A percentile compares a stretch with the other conserved stretches of the same genome.
phyloP scores from a whole-genome alignment of 345 rosid genomes.

The Hibiscus tridactylites region DNA sequence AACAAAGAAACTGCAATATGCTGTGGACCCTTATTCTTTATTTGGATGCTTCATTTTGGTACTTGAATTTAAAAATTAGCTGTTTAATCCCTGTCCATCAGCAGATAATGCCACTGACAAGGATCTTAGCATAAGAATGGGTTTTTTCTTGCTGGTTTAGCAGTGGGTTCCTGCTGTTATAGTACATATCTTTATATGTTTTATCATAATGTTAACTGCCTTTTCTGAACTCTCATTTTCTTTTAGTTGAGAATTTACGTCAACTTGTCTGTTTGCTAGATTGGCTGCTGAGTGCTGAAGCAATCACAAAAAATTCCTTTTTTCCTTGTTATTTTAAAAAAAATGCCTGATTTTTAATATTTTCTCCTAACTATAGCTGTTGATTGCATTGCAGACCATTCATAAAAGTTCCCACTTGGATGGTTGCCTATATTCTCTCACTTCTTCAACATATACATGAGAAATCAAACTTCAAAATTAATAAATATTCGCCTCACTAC shows the following conservation, averaged over 20 bases:
- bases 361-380: constrained; percentile 12
- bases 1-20: not conserved
- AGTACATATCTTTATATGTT: not conserved
- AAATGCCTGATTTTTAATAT: not conserved
- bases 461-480: constrained; percentile 26
- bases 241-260: not conserved
- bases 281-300: not conserved
- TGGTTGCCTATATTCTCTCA: constrained; percentile 33
- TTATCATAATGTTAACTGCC: not conserved
- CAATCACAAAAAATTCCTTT: not conserved
- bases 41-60: not conserved
- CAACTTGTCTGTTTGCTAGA: not conserved
- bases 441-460: constrained; percentile 46
- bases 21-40: not conserved
- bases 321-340: not conserved
- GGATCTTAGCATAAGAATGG: not conserved
- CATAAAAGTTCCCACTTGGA: constrained; percentile 51
- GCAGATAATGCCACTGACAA: not conserved
- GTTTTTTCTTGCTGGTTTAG: constrained; percentile 2
- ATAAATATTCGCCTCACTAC: constrained; percentile 35
- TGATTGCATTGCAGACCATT: constrained; percentile 55
- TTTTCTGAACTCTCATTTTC: not conserved
- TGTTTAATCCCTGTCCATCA: not conserved
- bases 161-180: not conserved
- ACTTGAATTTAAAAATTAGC: not conserved